These are phyloP conservation scores for Coccomyxa sp. DNA, from an alignment of 139 green algal species.

Conservation along the genomic window DNA sequence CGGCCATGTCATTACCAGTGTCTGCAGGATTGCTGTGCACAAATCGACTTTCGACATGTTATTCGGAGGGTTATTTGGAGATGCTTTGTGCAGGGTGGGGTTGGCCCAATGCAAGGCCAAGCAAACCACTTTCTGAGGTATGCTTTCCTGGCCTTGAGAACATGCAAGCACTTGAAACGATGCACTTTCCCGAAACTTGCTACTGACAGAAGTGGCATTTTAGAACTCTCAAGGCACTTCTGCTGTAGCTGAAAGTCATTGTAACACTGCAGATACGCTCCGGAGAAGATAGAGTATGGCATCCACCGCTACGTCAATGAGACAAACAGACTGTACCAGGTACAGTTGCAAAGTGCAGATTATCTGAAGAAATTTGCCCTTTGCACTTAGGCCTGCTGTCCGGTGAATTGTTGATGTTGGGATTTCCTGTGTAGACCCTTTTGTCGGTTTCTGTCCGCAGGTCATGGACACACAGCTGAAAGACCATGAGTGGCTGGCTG, in stretches of 20 bases:
- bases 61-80: neutral
- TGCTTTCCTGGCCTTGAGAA: neutral
- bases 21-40: neutral
- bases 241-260: too few species aligned
- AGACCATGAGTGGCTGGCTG: conserved; percentile 33
- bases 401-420: neutral
- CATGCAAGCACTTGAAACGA: too few species aligned
- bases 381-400: neutral
- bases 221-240: too few species aligned
- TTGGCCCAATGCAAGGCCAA: conserved; percentile 39
- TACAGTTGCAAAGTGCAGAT: neutral
- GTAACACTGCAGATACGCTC: conserved; percentile 8
- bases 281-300: conserved; percentile 25
- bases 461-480: conserved; percentile 22
- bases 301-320: conserved; percentile 44
- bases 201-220: too few species aligned
- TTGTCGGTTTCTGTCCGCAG: neutral
- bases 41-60: neutral
- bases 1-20: neutral
- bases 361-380: neutral
- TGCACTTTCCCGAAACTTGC: too few species aligned
- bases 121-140: conserved; percentile 21
- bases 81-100: conserved; percentile 17
- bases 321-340: conserved; percentile 28
- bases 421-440: neutral